Evolutionary conservation across 208 protist species (phyloP).

Genomic region (Crithidia mellificae): DNA sequence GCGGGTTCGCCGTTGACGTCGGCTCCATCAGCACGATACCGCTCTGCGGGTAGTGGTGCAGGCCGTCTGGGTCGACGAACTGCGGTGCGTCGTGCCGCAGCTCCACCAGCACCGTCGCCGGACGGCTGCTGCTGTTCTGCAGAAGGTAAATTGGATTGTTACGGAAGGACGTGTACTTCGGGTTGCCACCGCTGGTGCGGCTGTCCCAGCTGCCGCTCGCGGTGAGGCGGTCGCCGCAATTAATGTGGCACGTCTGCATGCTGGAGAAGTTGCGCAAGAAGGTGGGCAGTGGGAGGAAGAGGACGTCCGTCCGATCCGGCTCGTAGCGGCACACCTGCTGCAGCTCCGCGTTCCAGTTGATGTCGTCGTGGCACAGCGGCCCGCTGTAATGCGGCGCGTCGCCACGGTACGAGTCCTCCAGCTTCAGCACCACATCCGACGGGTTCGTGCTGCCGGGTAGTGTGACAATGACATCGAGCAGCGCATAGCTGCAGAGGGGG

Average conservation of each 20-base stretch:
- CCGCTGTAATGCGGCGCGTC: slow-evolving; percentile 61
- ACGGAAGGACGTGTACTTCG: slow-evolving; percentile 82
- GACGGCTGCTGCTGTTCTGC: slow-evolving; percentile 78
- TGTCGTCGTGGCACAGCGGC: slow-evolving; percentile 53
- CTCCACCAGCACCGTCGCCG: slow-evolving; percentile 71
- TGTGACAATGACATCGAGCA: slow-evolving; percentile 71
- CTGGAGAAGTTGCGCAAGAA: slow-evolving; percentile 84
- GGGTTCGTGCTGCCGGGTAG: slow-evolving; percentile 46
- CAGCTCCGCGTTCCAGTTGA: slow-evolving; percentile 66
- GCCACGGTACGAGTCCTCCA: slow-evolving; percentile 67
- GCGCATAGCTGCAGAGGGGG: slow-evolving; percentile 77
- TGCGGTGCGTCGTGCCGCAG: slow-evolving; percentile 68
- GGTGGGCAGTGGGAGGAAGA: slow-evolving; percentile 74
- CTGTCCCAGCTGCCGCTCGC: slow-evolving; percentile 58
- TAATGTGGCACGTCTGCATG: slow-evolving; percentile 83
- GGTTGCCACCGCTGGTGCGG: slow-evolving; percentile 70
- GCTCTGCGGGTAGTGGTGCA: slow-evolving; percentile 83
- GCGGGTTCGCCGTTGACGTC: slow-evolving; percentile 39
- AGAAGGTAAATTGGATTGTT: slow-evolving; percentile 88
- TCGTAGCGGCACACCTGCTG: slow-evolving; percentile 64
- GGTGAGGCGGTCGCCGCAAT: slow-evolving; percentile 83
- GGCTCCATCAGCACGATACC: slow-evolving; percentile 76
- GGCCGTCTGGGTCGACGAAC: slow-evolving; percentile 69
- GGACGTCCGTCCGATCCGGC: slow-evolving; percentile 41
- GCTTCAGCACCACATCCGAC: slow-evolving; percentile 65